phyloP scores from a whole-genome alignment of 2,329 filamentous ascomycete species.

The Dactylonectria macrodidyma region DNA sequence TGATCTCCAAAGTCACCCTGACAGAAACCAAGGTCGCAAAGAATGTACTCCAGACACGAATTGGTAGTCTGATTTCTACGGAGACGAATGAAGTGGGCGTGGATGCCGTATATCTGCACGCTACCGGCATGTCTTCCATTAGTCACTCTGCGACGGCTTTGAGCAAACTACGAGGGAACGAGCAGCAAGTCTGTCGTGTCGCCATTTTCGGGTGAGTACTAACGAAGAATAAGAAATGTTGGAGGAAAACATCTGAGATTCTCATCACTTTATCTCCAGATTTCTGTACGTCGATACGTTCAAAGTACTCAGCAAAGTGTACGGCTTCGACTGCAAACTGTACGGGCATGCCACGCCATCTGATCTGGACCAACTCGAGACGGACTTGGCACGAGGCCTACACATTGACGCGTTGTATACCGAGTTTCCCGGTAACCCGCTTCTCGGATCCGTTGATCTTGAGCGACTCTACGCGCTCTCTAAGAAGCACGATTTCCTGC shows the following conservation, averaged over 20 bases:
- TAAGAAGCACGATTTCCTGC: slow-evolving; percentile 56
- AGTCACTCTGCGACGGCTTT: slow-evolving; percentile 41
- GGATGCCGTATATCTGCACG: slow-evolving; percentile 64
- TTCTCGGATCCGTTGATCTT: slow-evolving; percentile 50
- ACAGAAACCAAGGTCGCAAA: slow-evolving; percentile 31
- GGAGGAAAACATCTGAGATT: neutral
- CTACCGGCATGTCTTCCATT: slow-evolving; percentile 68
- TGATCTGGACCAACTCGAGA: slow-evolving; percentile 58
- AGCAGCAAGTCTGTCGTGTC: slow-evolving; percentile 28
- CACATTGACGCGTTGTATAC: slow-evolving; percentile 61
- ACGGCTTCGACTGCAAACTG: slow-evolving; percentile 55
- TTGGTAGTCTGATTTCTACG: slow-evolving; percentile 41
- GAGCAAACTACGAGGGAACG: neutral
- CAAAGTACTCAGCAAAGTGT: slow-evolving; percentile 48
- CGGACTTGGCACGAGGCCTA: slow-evolving; percentile 54
- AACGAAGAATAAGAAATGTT: neutral
- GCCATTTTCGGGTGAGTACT: slow-evolving; percentile 47
- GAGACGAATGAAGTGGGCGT: slow-evolving; percentile 16
- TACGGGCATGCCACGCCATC: slow-evolving; percentile 58
- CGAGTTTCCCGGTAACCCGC: slow-evolving; percentile 58
- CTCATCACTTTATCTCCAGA: slow-evolving; percentile 24
- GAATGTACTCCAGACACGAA: slow-evolving; percentile 31
- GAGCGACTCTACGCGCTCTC: slow-evolving; percentile 46
- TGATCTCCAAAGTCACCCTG: neutral
- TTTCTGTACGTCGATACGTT: slow-evolving; percentile 51